Evolutionary conservation across 148 eudicot species (phyloP), one percentile per base, ranked within the genome.

Genomic region (Fagopyrum esculentum): DNA sequence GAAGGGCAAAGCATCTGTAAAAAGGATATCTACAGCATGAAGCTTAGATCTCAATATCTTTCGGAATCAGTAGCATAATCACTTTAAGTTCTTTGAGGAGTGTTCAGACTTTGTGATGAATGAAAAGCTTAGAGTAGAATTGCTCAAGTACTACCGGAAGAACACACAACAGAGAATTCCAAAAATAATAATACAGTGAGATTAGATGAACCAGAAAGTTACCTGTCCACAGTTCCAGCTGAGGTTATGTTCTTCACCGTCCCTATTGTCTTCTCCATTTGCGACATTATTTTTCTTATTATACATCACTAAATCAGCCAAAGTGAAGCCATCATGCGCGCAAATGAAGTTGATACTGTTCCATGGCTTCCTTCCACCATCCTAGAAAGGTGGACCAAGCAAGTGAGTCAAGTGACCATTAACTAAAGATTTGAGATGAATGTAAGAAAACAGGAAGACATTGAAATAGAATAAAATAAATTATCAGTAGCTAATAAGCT

Each of bases 151-250:
- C 45, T 26, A 45, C 29, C 22, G 30, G 52, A 71, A 46, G 52
- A 71, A 45, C 44, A 68, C 73, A n/a, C 17, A 2, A 71, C 12
- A 45, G 45, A 64, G 40, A 30, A 5, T 1, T 6, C 63, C 3
- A 57, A 64, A 64, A 45, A 71, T 0, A n/a, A 70, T 22, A 59
- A 16, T 6, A 10, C 9, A 16, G 46, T 49, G 5, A 61, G 6
- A 69, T 22, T 22, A 46, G n/a, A 46, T 55, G 13, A 71, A 47
- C 49, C 59, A 17, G 75, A 30, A 51, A 52, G 17, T 60, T 84
- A 96, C 99, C 91, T 90, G 86, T 71, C 99, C 99, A 81, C 99
- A 92, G 71, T 96, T 92, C 99, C 99, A 96, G 87, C 97, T 96
- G 78, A 87, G 89, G 76, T 96, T 92, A 77, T 96, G 97, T 80